Conservation (phyloP, 495 filamentous ascomycete species). For the Penicillium paxilli region DNA sequence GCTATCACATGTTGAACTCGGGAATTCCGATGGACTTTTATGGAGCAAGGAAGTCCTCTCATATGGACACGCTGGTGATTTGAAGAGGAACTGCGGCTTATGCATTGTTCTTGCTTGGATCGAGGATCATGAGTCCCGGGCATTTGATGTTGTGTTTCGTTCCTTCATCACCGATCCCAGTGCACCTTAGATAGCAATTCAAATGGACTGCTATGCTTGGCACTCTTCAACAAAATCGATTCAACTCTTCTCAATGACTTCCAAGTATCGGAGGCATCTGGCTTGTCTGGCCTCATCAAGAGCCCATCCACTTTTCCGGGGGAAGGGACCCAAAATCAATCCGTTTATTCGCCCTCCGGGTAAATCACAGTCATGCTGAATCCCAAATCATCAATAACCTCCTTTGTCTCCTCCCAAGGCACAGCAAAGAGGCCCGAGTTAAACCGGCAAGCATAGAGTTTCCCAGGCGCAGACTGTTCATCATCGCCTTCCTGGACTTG, state of each 20-base stretch:
- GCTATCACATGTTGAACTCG: too few species aligned
- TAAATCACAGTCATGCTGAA: slow-evolving; percentile 29
- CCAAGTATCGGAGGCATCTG: neutral
- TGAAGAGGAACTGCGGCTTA: too few species aligned
- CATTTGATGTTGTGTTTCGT: too few species aligned
- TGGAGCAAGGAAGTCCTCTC: too few species aligned
- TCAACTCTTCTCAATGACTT: neutral
- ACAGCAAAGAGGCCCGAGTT: slow-evolving; percentile 47
- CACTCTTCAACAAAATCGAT: too few species aligned
- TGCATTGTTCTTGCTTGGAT: too few species aligned
- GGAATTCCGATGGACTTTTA: too few species aligned
- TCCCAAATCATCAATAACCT: slow-evolving; percentile 18
- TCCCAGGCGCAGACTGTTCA: slow-evolving; percentile 4
- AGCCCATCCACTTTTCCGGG: neutral
- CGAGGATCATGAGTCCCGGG: too few species aligned
- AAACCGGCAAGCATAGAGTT: slow-evolving; percentile 40
- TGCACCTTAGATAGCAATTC: too few species aligned
- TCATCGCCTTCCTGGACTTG: neutral
- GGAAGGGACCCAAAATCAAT: neutral
- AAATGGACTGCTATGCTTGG: too few species aligned
- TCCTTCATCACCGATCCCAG: too few species aligned
- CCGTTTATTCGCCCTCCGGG: slow-evolving; percentile 1
- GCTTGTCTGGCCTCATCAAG: neutral
- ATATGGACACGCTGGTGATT: too few species aligned
- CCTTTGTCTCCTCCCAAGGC: slow-evolving; percentile 29